Percentiles rank a stretch among this genome's conserved stretches.
These are phyloP conservation scores for Tetradesmus obliquus DNA, from an alignment of 139 green algal genomes.

Conservation along the genomic window DNA sequence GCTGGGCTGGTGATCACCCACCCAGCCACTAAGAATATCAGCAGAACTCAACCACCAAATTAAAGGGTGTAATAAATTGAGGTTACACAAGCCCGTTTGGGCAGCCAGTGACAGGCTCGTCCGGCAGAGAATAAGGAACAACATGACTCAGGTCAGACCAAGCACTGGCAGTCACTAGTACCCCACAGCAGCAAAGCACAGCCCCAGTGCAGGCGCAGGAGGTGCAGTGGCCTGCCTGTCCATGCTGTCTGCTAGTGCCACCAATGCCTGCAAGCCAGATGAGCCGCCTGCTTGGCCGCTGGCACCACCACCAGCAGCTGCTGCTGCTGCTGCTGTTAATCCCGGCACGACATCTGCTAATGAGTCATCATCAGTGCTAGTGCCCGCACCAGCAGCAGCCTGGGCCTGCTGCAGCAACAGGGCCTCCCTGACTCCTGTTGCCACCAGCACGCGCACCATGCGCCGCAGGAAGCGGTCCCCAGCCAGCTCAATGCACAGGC, in stretches of 20 bases:
- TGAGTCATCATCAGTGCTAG: too few relatives aligned
- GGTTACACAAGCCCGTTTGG: too few relatives aligned
- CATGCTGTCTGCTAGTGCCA: not conserved
- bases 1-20: too few relatives aligned
- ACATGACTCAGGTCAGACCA: too few relatives aligned
- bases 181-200: constrained; percentile 60
- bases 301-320: not conserved
- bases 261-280: constrained; percentile 8
- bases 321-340: not conserved
- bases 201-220: constrained; percentile 48
- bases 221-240: constrained; percentile 46
- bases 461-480: constrained; percentile 63
- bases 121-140: too few relatives aligned
- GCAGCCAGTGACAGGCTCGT: too few relatives aligned
- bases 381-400: not conserved
- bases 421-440: constrained; percentile 18
- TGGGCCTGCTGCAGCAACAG: constrained; percentile 10
- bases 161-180: constrained; percentile 16
- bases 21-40: too few relatives aligned
- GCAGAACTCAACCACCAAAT: too few relatives aligned
- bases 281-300: not conserved
- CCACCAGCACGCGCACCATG: constrained; percentile 62
- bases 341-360: too few relatives aligned
- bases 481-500: constrained; percentile 61
- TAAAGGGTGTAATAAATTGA: too few relatives aligned